Percentiles rank a stretch among this genome's conserved stretches.
These are phyloP conservation scores for Rhodotorula kratochvilovae DNA, from an alignment of 768 basidiomycete species.

Conservation along the genomic window DNA sequence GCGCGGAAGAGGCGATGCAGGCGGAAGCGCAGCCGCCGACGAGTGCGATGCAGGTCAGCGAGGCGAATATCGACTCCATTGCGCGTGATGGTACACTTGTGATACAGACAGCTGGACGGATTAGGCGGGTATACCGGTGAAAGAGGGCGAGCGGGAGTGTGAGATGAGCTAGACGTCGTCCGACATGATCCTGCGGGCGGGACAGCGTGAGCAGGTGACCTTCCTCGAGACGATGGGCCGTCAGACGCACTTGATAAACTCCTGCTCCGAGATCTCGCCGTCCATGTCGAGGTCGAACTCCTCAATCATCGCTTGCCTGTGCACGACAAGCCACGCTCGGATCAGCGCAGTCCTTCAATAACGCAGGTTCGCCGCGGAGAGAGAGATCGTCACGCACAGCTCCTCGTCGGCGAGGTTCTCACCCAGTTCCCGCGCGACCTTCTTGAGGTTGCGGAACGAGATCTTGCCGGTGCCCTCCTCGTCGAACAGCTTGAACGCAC, in stretches of 20 bases:
- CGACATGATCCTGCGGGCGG: constrained; percentile 9
- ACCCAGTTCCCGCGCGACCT: constrained; percentile 95
- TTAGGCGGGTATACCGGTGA: neutral
- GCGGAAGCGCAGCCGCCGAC: too few relatives aligned
- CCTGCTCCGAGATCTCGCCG: constrained; percentile 91
- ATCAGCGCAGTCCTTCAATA: too few relatives aligned
- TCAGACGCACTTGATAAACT: constrained; percentile 56
- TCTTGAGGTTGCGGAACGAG: constrained; percentile 76
- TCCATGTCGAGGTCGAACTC: constrained; percentile 99
- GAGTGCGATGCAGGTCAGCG: neutral
- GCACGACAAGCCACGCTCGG: too few relatives aligned
- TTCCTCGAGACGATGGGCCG: too few relatives aligned
- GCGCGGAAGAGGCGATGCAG: too few relatives aligned
- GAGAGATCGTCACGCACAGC: too few relatives aligned
- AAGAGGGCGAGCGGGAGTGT: neutral
- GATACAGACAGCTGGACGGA: neutral
- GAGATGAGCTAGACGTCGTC: constrained; percentile 3
- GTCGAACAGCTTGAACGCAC: constrained; percentile 95
- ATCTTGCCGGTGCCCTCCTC: constrained; percentile 95
- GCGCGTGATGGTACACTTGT: neutral
- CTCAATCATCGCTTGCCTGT: constrained; percentile 87
- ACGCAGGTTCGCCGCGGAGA: too few relatives aligned
- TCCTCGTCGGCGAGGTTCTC: constrained; percentile 94
- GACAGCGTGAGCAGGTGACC: neutral
- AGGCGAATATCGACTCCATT: neutral